phyloP scores from a whole-genome alignment of 345 rosid species.

The Cochlearia excelsa region DNA sequence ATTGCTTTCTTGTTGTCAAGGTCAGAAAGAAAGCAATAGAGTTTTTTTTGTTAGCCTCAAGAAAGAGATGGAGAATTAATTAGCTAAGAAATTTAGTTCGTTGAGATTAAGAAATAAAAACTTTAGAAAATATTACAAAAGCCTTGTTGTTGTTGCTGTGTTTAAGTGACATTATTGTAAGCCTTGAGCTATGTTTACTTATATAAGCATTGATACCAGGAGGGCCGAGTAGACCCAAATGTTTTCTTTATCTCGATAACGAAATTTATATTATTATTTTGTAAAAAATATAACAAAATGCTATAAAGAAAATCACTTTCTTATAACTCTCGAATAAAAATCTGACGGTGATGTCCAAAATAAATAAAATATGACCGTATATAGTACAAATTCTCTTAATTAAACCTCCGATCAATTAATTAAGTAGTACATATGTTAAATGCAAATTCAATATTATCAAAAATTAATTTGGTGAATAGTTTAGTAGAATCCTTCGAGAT shows the following conservation, averaged over 20 bases:
- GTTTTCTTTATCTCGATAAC: not conserved
- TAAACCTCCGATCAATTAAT: too few species aligned
- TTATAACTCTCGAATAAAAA: too few species aligned
- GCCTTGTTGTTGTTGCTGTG: slow-evolving; percentile 7
- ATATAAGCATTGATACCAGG: slow-evolving; percentile 30
- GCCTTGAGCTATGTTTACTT: slow-evolving; percentile 26
- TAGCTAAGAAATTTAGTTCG: slow-evolving; percentile 5
- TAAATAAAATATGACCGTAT: too few species aligned
- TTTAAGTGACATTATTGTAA: slow-evolving; percentile 25
- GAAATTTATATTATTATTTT: not conserved
- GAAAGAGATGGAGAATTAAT: too few species aligned
- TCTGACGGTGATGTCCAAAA: too few species aligned
- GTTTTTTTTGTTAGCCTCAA: too few species aligned
- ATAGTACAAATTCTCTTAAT: too few species aligned
- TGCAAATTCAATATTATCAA: too few species aligned
- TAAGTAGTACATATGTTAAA: too few species aligned
- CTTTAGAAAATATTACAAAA: not conserved
- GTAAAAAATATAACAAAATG: not conserved
- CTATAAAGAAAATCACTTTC: not conserved
- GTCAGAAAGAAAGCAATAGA: slow-evolving; percentile 1
- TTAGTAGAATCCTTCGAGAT: too few species aligned
- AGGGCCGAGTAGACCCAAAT: slow-evolving; percentile 22
- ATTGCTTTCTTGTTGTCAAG: slow-evolving; percentile 24
- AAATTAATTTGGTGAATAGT: too few species aligned
- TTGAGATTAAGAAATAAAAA: too few species aligned